Conservation (phyloP, 176 grass and related monocot genomes). For the Otatea glauca region DNA sequence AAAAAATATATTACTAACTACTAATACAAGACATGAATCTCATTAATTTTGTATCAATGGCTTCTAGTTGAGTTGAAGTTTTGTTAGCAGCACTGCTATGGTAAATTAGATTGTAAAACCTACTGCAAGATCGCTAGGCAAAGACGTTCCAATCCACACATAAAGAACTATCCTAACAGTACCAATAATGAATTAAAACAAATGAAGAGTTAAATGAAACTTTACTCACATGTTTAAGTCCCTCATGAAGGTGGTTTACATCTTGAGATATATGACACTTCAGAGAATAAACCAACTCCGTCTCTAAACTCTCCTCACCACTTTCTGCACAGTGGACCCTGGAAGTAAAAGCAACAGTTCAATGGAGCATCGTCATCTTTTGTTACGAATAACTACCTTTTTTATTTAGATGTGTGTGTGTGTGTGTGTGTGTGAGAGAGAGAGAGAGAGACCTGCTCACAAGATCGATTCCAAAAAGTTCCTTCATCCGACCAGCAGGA, state of each 20-base stretch:
- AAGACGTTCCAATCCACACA: not conserved
- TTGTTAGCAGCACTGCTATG: conserved; percentile 6
- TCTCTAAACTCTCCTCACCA: conserved; percentile 85
- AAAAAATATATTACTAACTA: not conserved
- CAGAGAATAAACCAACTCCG: conserved; percentile 84
- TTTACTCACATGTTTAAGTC: conserved; percentile 82
- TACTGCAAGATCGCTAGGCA: not conserved
- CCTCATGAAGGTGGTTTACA: conserved; percentile 99
- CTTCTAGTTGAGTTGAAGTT: not conserved
- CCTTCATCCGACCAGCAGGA: conserved; percentile 65
- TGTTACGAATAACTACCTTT: conserved; percentile 17
- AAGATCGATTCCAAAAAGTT: conserved; percentile 86
- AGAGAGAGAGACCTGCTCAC: conserved; percentile 37
- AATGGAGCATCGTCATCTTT: not conserved
- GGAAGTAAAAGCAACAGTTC: conserved; percentile 37
- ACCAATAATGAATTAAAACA: conserved; percentile 27
- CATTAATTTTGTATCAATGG: not conserved
- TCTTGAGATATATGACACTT: conserved; percentile 99
- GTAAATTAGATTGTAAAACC: not conserved
- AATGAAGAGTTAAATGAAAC: not conserved
- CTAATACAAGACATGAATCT: not conserved
- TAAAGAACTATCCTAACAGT: conserved; percentile 17
- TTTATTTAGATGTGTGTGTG: not conserved
- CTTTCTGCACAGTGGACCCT: conserved; percentile 98
- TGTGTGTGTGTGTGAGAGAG: not conserved